These are phyloP conservation scores for Puccinellia tenuiflora DNA, from an alignment of 176 grass and related monocot species.

Conservation along the genomic window DNA sequence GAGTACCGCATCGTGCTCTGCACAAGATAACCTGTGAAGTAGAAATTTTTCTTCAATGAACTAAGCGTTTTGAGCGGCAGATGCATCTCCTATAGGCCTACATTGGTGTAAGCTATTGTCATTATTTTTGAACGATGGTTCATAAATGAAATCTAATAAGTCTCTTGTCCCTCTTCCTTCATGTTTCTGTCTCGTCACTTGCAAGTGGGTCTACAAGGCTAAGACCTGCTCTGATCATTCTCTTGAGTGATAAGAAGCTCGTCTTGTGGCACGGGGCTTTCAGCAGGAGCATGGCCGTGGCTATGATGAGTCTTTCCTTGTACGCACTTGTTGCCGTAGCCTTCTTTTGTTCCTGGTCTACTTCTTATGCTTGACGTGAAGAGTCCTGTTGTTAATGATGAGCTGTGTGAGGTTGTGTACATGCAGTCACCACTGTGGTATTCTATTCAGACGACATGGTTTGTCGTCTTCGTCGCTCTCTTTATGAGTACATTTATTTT, in stretches of 20 bases:
- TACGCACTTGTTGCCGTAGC: background rate
- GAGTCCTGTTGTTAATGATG: background rate
- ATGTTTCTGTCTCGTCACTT: background rate
- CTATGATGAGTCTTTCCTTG: background rate
- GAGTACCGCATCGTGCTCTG: background rate
- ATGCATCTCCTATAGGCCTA: background rate
- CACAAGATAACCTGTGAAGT: background rate
- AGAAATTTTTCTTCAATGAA: background rate
- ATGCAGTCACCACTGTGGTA: background rate
- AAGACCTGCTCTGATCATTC: background rate
- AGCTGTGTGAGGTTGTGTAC: background rate
- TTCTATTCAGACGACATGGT: background rate
- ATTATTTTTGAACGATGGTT: background rate
- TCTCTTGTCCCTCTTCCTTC: background rate
- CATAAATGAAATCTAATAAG: background rate
- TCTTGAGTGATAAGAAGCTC: background rate
- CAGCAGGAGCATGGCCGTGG: background rate
- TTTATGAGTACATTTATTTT: background rate
- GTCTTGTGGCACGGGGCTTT: background rate
- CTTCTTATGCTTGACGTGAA: background rate
- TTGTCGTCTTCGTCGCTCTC: background rate
- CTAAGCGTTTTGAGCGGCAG: background rate
- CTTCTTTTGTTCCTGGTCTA: background rate
- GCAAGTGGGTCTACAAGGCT: background rate
- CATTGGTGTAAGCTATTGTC: background rate